Evolutionary conservation across 2,329 filamentous ascomycete species (phyloP), one percentile per base, ranked within the genome.

Genomic region (Neoascochyta sp.): DNA sequence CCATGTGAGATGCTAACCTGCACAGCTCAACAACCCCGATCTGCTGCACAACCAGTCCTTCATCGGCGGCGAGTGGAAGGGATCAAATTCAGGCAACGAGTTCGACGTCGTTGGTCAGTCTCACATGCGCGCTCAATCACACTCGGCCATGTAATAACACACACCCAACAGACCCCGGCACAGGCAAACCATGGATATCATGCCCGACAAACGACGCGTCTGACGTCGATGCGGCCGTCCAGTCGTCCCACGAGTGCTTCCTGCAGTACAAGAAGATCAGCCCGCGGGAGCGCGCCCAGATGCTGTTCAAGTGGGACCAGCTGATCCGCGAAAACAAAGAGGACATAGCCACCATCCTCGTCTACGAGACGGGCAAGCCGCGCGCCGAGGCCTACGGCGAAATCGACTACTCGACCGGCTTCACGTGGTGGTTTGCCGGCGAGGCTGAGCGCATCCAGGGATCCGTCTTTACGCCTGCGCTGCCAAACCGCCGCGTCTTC

Each of bases 371-470:
- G 4, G 73, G 73, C 18, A 75, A 75, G 50, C 73, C 73, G 7
- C 57, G 71, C 13, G 57, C 64, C 4, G 72, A 75, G 47, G 63
- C 70, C 4, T 68, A 70, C 30, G 72, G 69, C 16, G 73, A 75
- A 48, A 57, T 75, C 21, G 71, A 74, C 43, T 75, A 75, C 50
- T 67, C 70, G 1, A 58, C 68, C 16, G 70, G 71, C 5, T 75
- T 75, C 47, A 71, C 68, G 1, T 75, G 71, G 71, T 75, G 71
- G 71, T 75, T 75, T 48, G 68, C 70, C 6, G 76, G 76, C 3
- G 76, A 81, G 47, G 76, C 75, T 51, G 67, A 80, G 58, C 67
- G 77, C 18, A 71, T 81, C n/a, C 69, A 74, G 15, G 83, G 83
- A 10, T 72, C 72, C 0, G 71, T 81, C 4, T 73, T 76, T 24